Evolutionary conservation across 805 yeast species (phyloP).

Genomic region (Candida nitratophila): DNA sequence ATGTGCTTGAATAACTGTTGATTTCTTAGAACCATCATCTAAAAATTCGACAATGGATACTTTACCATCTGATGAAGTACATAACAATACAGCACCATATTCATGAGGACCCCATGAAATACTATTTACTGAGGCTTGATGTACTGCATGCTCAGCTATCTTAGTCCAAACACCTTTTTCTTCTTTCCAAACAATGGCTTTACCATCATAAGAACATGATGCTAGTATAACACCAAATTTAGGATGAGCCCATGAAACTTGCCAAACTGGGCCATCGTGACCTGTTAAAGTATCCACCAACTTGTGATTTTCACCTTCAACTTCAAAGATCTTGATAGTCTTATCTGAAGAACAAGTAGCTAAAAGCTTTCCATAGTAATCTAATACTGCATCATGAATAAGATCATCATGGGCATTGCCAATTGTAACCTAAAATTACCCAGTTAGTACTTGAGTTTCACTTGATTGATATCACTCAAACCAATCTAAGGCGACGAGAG

Average conservation of each 20-base stretch:
- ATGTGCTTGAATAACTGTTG: conserved; percentile 69
- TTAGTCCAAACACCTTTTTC: conserved; percentile 83
- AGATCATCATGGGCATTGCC: conserved; percentile 88
- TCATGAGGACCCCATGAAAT: conserved; percentile 98
- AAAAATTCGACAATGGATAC: conserved; percentile 87
- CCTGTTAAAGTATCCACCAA: conserved; percentile 81
- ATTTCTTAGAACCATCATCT: conserved; percentile 76
- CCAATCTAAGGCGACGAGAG: too few relatives aligned
- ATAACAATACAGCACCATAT: conserved; percentile 84
- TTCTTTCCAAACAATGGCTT: conserved; percentile 91
- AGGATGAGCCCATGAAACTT: conserved; percentile 98
- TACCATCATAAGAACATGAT: conserved; percentile 92
- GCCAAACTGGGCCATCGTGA: conserved; percentile 99
- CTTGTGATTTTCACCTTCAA: conserved; percentile 78
- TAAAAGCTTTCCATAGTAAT: conserved; percentile 90
- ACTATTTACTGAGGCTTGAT: conserved; percentile 90
- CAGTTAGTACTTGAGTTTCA: too few relatives aligned
- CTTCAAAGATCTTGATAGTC: conserved; percentile 89
- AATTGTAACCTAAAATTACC: conserved; percentile 56
- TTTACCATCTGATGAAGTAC: conserved; percentile 90
- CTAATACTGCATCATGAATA: conserved; percentile 95
- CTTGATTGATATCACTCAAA: too few relatives aligned
- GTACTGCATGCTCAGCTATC: conserved; percentile 80
- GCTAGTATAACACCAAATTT: conserved; percentile 94
- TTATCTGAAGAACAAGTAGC: conserved; percentile 97